Evolutionary conservation across 805 yeast genomes (phyloP).

Genomic region (Pichia cabralensis): DNA sequence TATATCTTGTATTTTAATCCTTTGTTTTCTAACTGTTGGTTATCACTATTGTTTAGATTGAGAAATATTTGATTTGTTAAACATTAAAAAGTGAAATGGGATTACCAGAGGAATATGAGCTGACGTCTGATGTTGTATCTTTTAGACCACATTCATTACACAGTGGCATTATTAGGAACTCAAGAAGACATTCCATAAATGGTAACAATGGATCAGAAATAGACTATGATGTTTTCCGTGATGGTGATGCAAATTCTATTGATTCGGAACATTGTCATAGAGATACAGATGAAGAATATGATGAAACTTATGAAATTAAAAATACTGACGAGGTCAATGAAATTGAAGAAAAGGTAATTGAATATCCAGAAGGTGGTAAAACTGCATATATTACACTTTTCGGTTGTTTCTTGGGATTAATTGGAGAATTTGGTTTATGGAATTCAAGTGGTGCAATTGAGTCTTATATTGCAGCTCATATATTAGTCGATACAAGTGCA

Average conservation of each 20-base stretch:
- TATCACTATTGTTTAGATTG: too few species aligned
- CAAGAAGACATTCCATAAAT: too few species aligned
- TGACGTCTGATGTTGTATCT: constrained; percentile 3
- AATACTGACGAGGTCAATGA: constrained; percentile 5
- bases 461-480: constrained; percentile 47
- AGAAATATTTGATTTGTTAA: too few species aligned
- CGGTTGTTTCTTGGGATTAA: constrained; percentile 51
- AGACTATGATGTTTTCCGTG: neutral
- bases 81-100: too few species aligned
- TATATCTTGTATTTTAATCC: too few species aligned
- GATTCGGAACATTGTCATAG: too few species aligned
- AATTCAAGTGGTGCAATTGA: constrained; percentile 62
- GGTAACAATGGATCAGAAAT: too few species aligned
- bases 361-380: constrained; percentile 53
- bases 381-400: constrained; percentile 32
- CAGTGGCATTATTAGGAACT: neutral
- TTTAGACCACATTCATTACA: constrained; percentile 6
- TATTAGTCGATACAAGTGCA: constrained; percentile 32
- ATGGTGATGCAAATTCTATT: neutral
- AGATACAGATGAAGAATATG: neutral
- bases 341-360: constrained; percentile 4
- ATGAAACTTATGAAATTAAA: neutral
- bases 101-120: neutral
- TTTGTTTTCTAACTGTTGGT: too few species aligned
- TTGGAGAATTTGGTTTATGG: constrained; percentile 53